Base-by-base conservation (phyloP, 2,329 filamentous ascomycete genomes). In the Sarocladiaceae sp. region DNA sequence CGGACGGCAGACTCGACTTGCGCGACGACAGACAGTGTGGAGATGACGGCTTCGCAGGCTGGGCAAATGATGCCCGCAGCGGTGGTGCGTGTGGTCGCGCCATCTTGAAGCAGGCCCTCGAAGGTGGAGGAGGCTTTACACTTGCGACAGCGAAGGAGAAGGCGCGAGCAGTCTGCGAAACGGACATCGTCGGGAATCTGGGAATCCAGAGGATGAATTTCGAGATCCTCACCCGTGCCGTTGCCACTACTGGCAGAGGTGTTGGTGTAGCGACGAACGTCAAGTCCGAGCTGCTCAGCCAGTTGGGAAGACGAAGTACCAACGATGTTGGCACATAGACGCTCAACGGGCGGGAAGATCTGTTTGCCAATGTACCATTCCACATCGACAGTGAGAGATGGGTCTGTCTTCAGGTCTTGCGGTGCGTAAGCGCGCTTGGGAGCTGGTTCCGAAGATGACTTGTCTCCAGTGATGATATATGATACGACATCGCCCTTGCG, bases 351-450 rank as follows among this genome's bases (percentile, higher is more conserved):
- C 11, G 94, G 94, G 71, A 99, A 90, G 54, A 99, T 97, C 70
- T 99, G 94, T 75, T 99, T 99, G 74, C 90, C 87, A 35, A 99
- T 83, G 68, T 99, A 99, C 82, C 92, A 97, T 65, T 99, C 94
- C n/a, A 97, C 82, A 64, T 99, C 94, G 2, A 92, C 90, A 53
- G 86, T 80, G 6, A 99, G 78, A 1, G 76, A 86, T 1, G 86
- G 84, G 59, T 88, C 88, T 15, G 82, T 65, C 64, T 94, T 95
- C 54, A 89, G 74, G 66, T 99, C 94, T 53, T 91, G 86, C 1
- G 90, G 86, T 4, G 88, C 86, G 66, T 90, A 93, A 3, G 94
- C 93, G 59, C 95, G 90, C 71, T 96, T 96, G 20, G 94, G 88
- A 2, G 90, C 82, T 12, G 79, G 78, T 57, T 91, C 87, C 36